Percentiles rank a stretch among this genome's conserved stretches.
These are phyloP conservation scores for Phytophthora ohioensis DNA, from an alignment of 352 stramenopile genomes.

Conservation along the genomic window DNA sequence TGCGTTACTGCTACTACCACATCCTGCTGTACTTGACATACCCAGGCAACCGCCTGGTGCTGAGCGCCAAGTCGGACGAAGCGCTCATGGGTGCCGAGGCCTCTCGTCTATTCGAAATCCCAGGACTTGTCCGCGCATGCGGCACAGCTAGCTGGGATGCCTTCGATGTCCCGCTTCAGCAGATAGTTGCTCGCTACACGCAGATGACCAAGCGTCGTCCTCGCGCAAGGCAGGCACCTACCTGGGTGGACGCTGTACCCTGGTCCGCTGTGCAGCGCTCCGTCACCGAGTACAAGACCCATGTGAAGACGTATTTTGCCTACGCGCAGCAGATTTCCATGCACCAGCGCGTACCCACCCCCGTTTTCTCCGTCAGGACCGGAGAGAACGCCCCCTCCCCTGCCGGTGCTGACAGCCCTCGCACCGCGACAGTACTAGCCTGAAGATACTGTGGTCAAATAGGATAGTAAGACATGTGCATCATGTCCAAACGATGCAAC, in stretches of 20 bases:
- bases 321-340: conserved; percentile 65
- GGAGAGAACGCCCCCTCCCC: conserved; percentile 26
- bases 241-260: conserved; percentile 58
- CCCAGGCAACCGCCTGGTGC: conserved; percentile 76
- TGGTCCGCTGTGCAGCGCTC: conserved; percentile 56
- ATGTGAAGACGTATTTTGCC: conserved; percentile 77
- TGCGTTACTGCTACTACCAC: conserved; percentile 87
- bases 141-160: conserved; percentile 59
- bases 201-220: conserved; percentile 49
- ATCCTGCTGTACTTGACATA: conserved; percentile 85
- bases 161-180: conserved; percentile 67
- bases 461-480: conserved; percentile 12
- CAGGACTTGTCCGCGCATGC: conserved; percentile 57
- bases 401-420: conserved; percentile 14
- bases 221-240: conserved; percentile 18
- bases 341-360: conserved; percentile 72
- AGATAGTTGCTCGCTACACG: conserved; percentile 61
- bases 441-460: conserved; percentile 22
- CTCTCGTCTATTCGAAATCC: conserved; percentile 75
- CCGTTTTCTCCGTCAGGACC: conserved; percentile 60
- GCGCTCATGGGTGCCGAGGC: conserved; percentile 71
- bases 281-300: conserved; percentile 71
- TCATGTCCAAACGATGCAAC: conserved; percentile 23
- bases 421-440: conserved; percentile 33
- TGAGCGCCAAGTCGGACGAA: conserved; percentile 78